phyloP scores from a whole-genome alignment of 2,329 filamentous ascomycete genomes.

The Metarhizium brunneum region DNA sequence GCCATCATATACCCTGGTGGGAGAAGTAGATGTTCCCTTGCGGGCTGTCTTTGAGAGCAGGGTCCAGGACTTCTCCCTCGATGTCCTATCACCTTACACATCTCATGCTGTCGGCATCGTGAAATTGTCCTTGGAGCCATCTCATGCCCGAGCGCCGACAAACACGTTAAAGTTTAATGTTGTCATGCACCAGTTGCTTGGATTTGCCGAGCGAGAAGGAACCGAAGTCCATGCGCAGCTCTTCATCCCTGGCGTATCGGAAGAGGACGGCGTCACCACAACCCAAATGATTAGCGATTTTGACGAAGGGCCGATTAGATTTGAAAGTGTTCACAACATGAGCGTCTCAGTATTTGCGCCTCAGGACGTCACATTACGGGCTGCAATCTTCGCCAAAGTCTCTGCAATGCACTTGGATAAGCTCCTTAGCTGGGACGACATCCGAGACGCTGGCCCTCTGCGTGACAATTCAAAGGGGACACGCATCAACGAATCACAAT shows the following conservation, averaged over 20 bases:
- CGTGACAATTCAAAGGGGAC: conserved; percentile 47
- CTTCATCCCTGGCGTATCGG: conserved; percentile 86
- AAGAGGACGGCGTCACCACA: conserved; percentile 85
- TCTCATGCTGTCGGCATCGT: conserved; percentile 85
- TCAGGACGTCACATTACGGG: conserved; percentile 64
- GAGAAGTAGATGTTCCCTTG: conserved; percentile 86
- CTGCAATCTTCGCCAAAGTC: conserved; percentile 86
- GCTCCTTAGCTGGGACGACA: conserved; percentile 96
- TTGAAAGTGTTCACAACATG: conserved; percentile 98
- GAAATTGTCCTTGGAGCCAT: conserved; percentile 84
- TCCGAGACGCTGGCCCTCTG: conserved; percentile 67
- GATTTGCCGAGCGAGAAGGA: conserved; percentile 91
- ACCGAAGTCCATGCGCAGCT: conserved; percentile 93
- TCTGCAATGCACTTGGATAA: conserved; percentile 94
- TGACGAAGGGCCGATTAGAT: conserved; percentile 83
- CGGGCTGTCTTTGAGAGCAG: conserved; percentile 89
- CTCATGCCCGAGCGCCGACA: conserved; percentile 81
- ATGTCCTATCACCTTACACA: conserved; percentile 88
- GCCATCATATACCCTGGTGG: conserved; percentile 85
- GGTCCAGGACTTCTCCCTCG: conserved; percentile 87
- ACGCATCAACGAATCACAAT: conserved; percentile 83
- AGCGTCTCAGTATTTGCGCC: conserved; percentile 70
- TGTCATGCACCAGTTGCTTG: conserved; percentile 91
- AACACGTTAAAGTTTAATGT: conserved; percentile 97
- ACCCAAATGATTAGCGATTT: conserved; percentile 93